Percentiles rank a stretch among this genome's conserved stretches.
Evolutionary conservation across 2,329 filamentous ascomycete species (phyloP).

Genomic region (Diaporthe vexans): DNA sequence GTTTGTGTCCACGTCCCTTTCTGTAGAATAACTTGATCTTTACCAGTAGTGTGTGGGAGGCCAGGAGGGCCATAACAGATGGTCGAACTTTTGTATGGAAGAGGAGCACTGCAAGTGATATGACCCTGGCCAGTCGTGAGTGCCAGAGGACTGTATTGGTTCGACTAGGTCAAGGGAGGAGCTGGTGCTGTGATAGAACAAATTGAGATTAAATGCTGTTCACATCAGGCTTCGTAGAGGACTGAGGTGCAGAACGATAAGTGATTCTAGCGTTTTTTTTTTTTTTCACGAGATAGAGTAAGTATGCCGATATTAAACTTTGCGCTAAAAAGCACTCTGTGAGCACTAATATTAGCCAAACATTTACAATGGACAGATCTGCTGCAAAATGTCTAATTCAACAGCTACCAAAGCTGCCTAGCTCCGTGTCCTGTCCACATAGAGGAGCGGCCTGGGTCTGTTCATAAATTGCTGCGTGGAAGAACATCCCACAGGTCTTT

Average conservation of each 20-base stretch:
- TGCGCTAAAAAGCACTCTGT: too few relatives aligned
- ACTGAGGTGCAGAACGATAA: neutral
- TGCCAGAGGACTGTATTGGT: neutral
- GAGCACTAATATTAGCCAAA: too few relatives aligned
- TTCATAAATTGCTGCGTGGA: too few relatives aligned
- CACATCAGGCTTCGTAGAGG: neutral
- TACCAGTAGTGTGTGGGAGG: too few relatives aligned
- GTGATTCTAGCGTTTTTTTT: neutral
- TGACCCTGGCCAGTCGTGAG: neutral
- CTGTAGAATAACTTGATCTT: neutral
- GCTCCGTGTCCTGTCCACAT: too few relatives aligned
- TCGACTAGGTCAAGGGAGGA: neutral
- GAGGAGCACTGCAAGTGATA: slow-evolving; percentile 10
- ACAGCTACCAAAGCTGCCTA: too few relatives aligned
- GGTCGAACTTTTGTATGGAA: neutral
- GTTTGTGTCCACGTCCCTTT: neutral
- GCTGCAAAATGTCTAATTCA: too few relatives aligned
- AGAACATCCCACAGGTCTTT: too few relatives aligned
- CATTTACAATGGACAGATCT: too few relatives aligned
- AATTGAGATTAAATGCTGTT: neutral
- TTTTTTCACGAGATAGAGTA: neutral
- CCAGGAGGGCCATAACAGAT: neutral
- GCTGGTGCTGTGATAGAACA: neutral
- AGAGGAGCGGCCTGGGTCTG: too few relatives aligned
- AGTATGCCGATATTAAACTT: neutral